Base-by-base conservation (phyloP, 495 filamentous ascomycete genomes). In the Lasiosphaeria miniovina region DNA sequence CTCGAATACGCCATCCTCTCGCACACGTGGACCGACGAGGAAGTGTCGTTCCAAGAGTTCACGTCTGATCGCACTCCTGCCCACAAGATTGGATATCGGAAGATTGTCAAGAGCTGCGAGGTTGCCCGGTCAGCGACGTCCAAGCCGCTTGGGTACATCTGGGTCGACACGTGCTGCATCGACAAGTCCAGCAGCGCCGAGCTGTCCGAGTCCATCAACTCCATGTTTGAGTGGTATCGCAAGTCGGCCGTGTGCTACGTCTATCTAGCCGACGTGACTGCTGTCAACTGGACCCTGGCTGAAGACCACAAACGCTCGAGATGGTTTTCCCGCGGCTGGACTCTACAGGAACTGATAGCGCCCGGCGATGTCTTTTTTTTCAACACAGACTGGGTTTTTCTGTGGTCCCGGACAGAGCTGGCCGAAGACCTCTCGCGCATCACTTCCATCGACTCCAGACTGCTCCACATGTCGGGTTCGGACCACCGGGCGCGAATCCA, bases 1-100 rank as follows among this genome's bases (percentile, higher is more conserved):
- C 33, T 11, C 50, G 50, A 32, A n/a, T 53, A 53, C 35, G 50
- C 50, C 35, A 53, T 53, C 35, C 50, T 53, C 24, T 53, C 50
- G 31, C 50, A 53, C 50, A 35, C 12, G 12, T 53, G 50, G 50
- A 32, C 24, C 35, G 32, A n/a, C 50, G 50, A 53, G 31, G 50
- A 53, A 35, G 50, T 53, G 10, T 35, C 50, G 9, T 53, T 53
- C 15, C 11, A 14, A 0, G 50, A 53, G 49, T 17, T 51, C n/a
- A 51, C 4, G 8, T 9, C 24, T 2, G 24, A 24, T 14, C 49
- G 31, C 49, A 4, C n/a, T 4, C n/a, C n/a, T 9, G 31, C 8
- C 49, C 49, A 51, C 17, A 52, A 52, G 11, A 34, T 6, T 3
- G 50, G 50, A 17, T 52, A 33, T 32, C n/a, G 4, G 24, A 52